These are phyloP conservation scores for Pezicula neosporulosa DNA, from an alignment of 2,329 filamentous ascomycete genomes.

Conservation along the genomic window DNA sequence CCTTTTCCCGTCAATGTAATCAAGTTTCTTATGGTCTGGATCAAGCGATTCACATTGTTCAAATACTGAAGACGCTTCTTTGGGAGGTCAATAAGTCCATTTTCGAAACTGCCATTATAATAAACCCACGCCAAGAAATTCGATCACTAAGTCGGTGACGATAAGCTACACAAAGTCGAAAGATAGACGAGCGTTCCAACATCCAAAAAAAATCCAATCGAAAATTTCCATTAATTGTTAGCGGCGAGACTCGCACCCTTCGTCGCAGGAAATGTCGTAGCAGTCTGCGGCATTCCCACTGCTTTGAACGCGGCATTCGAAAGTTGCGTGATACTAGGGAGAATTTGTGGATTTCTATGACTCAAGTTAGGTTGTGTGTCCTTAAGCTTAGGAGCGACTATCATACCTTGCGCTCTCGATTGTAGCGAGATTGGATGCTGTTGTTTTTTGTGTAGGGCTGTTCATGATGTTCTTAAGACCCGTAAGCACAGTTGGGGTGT, in stretches of 20 bases:
- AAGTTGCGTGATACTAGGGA: conserved; percentile 23
- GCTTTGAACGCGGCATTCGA: conserved; percentile 19
- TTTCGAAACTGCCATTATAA: no score
- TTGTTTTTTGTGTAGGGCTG: conserved; percentile 7
- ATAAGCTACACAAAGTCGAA: no score
- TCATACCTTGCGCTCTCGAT: conserved; percentile 16
- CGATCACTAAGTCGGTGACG: no score
- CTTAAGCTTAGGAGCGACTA: neutral
- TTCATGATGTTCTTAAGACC: conserved; percentile 18
- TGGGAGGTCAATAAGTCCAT: no score
- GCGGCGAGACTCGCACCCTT: neutral
- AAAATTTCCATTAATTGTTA: no score
- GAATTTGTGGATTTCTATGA: conserved; percentile 21
- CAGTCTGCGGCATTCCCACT: conserved; percentile 9
- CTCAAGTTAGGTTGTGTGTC: neutral
- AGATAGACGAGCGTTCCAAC: no score
- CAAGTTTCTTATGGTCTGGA: no score
- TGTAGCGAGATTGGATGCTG: conserved; percentile 6
- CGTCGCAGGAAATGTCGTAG: conserved; percentile 17
- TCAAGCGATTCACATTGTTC: no score
- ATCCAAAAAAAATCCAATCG: no score
- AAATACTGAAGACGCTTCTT: no score
- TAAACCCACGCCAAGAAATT: no score
- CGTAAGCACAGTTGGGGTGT: conserved; percentile 18
- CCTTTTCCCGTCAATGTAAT: no score